Conservation (phyloP, 2,329 filamentous ascomycete species). For the Penicillium hordei region DNA sequence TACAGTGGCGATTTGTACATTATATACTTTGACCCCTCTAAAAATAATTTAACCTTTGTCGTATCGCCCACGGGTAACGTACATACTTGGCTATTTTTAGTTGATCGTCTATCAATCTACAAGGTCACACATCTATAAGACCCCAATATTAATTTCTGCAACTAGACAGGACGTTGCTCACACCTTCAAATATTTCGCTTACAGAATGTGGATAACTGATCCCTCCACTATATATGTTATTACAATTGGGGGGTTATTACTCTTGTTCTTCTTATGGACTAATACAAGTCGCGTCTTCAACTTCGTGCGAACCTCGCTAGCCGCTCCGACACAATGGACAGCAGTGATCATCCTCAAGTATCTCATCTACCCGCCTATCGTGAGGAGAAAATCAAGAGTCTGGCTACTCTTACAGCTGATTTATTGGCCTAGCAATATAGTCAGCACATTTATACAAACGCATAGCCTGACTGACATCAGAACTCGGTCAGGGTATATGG, state of each 20-base stretch:
- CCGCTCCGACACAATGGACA: not conserved
- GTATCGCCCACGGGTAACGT: not conserved
- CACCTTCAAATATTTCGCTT: not conserved
- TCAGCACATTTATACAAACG: conserved; percentile 11
- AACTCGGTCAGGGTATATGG: conserved; percentile 11
- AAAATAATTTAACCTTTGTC: conserved; percentile 2
- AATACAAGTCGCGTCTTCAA: not conserved
- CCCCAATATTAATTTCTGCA: not conserved
- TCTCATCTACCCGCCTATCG: conserved; percentile 10
- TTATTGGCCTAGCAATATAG: conserved; percentile 11
- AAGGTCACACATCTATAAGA: not conserved
- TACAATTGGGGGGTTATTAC: not conserved
- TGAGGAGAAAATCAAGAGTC: conserved; percentile 5
- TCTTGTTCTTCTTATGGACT: not conserved
- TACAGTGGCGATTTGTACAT: not conserved
- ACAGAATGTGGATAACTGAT: not conserved
- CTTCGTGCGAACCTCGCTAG: not conserved
- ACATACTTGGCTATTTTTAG: not conserved
- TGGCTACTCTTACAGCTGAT: conserved; percentile 11
- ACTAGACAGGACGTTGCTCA: not conserved
- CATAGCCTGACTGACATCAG: conserved; percentile 4
- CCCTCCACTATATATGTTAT: not conserved
- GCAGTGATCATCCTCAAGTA: conserved; percentile 1
- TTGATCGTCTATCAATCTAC: not conserved
- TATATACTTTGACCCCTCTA: not conserved